Conservation (phyloP, 257 asterid genomes). For the Haberlea rhodopensis region DNA sequence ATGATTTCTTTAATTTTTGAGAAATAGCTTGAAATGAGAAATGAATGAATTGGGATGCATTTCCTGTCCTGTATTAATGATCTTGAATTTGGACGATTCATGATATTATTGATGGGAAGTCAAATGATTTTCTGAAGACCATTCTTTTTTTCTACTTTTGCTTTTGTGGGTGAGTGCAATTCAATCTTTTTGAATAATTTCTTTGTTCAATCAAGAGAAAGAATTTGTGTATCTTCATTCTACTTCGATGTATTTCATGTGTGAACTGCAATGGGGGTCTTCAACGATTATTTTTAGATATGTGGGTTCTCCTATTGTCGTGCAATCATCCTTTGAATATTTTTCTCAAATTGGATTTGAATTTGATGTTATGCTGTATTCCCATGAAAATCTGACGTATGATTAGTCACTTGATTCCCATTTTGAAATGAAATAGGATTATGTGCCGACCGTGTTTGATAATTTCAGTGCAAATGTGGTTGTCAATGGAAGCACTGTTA, state of each 20-base stretch:
- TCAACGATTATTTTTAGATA: slow-evolving; percentile 5
- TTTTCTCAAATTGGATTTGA: slow-evolving; percentile 8
- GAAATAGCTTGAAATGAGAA: background rate
- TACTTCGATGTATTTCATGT: background rate
- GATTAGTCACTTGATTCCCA: slow-evolving; percentile 17
- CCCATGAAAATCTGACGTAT: slow-evolving; percentile 2
- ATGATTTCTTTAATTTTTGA: background rate
- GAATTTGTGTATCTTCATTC: background rate
- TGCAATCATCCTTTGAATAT: slow-evolving; percentile 12
- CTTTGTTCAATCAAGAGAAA: background rate
- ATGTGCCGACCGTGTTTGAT: slow-evolving; percentile 78
- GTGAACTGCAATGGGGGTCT: background rate
- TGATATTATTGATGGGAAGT: slow-evolving; percentile 1
- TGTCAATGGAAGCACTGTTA: slow-evolving; percentile 66
- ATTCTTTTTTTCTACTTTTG: background rate
- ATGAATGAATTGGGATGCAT: background rate
- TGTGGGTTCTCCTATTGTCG: slow-evolving; percentile 10
- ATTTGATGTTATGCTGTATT: slow-evolving; percentile 1
- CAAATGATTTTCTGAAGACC: background rate
- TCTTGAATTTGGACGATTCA: slow-evolving; percentile 11
- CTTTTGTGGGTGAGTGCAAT: background rate
- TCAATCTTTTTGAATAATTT: background rate
- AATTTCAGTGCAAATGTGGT: slow-evolving; percentile 78
- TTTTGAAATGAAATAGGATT: slow-evolving; percentile 57
- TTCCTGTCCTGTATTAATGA: slow-evolving; percentile 14